Percentiles rank a stretch among this genome's conserved stretches.
Evolutionary conservation across 2,329 filamentous ascomycete genomes (phyloP).

Genomic region (Trichoderma polysporum): DNA sequence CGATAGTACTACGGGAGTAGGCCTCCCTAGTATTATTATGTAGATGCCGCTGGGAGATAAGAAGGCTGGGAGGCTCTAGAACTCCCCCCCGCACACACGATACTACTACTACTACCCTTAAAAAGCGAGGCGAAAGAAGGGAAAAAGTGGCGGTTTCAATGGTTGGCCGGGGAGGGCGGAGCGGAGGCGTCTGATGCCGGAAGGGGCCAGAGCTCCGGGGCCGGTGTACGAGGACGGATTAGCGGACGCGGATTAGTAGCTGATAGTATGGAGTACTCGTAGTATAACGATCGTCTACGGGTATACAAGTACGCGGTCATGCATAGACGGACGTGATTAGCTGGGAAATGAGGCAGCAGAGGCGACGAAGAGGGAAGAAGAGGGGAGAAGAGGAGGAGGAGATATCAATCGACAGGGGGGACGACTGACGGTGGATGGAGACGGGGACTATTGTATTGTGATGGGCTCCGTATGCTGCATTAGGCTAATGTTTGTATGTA

Average conservation of each 20-base stretch:
- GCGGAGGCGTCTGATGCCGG: constrained; percentile 4
- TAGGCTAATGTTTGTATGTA: neutral
- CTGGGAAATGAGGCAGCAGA: neutral
- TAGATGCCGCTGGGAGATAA: neutral
- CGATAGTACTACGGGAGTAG: no score
- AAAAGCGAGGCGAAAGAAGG: neutral
- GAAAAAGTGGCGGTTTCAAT: constrained; percentile 7
- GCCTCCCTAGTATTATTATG: no score
- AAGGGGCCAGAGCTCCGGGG: constrained; percentile 9
- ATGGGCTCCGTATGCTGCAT: neutral
- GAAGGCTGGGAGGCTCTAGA: neutral
- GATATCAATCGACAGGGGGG: neutral
- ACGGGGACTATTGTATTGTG: neutral
- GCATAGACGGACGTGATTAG: neutral
- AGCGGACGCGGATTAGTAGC: no score
- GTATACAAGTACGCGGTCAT: no score
- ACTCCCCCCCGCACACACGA: neutral
- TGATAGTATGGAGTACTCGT: no score
- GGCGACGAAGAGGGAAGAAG: neutral
- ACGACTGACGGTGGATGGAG: no score
- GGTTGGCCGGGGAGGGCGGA: neutral
- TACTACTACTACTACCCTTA: neutral
- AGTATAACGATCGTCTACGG: no score
- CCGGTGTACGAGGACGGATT: neutral
- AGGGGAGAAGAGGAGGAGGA: neutral